A percentile compares a stretch with the other conserved stretches of the same genome.
These are phyloP conservation scores for Hymenoscyphus linearis DNA, from an alignment of 2,329 filamentous ascomycete species.

Conservation along the genomic window DNA sequence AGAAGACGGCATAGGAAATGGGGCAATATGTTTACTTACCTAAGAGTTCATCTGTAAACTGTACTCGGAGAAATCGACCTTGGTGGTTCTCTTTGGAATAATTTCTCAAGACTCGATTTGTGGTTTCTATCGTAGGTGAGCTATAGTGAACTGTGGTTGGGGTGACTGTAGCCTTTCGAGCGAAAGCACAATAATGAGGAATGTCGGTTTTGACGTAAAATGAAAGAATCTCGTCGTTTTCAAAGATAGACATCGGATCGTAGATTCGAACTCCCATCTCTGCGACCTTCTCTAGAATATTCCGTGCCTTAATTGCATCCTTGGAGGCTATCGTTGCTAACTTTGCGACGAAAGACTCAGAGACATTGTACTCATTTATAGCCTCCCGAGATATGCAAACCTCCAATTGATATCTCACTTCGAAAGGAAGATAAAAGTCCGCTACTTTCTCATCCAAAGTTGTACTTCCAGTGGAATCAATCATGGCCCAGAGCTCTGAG, in stretches of 20 bases:
- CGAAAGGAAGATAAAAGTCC: slow-evolving; percentile 50
- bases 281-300: slow-evolving; percentile 69
- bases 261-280: slow-evolving; percentile 51
- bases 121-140: slow-evolving; percentile 75
- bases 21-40: slow-evolving; percentile 14
- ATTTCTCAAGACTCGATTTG: slow-evolving; percentile 78
- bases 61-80: slow-evolving; percentile 82
- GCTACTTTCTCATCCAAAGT: slow-evolving; percentile 26
- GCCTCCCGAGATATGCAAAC: slow-evolving; percentile 80
- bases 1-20: too few relatives aligned
- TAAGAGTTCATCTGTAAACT: slow-evolving; percentile 73
- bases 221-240: slow-evolving; percentile 43
- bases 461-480: slow-evolving; percentile 26
- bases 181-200: slow-evolving; percentile 67
- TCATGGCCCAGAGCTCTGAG: slow-evolving; percentile 40
- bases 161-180: slow-evolving; percentile 74
- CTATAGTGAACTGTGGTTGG: slow-evolving; percentile 77
- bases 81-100: slow-evolving; percentile 53
- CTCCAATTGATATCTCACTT: slow-evolving; percentile 84
- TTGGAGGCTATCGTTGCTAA: slow-evolving; percentile 47
- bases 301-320: slow-evolving; percentile 47
- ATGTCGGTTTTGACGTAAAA: slow-evolving; percentile 47
- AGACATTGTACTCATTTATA: slow-evolving; percentile 72
- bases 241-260: slow-evolving; percentile 69
- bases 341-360: slow-evolving; percentile 57